Evolutionary conservation across 768 basidiomycete genomes (phyloP).

Genomic region (Leccinum truebloodii): DNA sequence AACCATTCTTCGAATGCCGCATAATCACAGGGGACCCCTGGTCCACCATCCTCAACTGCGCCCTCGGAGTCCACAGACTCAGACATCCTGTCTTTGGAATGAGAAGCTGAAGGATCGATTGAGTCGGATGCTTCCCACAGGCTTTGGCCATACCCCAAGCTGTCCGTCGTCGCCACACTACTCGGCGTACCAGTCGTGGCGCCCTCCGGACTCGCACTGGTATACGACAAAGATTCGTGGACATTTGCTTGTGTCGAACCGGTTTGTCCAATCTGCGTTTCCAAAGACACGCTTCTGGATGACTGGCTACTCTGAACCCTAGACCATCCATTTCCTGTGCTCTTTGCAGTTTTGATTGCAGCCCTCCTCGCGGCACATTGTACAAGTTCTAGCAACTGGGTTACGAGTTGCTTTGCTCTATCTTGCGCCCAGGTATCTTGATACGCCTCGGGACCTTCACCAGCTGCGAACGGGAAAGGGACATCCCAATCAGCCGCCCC

Average conservation of each 20-base stretch:
- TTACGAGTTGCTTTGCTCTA: conserved; percentile 60
- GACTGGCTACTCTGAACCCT: conserved; percentile 35
- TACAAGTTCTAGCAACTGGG: conserved; percentile 60
- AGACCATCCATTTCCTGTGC: conserved; percentile 23
- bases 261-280: conserved; percentile 5
- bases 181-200: not conserved
- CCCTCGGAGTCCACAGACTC: conserved; percentile 9
- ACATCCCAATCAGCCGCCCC: conserved; percentile 84
- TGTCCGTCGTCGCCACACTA: not conserved
- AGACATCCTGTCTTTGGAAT: conserved; percentile 9
- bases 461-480: conserved; percentile 71
- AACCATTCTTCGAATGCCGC: conserved; percentile 51
- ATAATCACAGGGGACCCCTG: conserved; percentile 34
- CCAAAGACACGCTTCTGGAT: conserved; percentile 32
- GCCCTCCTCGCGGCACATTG: conserved; percentile 63
- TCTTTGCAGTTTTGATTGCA: conserved; percentile 45
- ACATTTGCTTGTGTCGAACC: not conserved
- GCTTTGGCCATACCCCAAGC: conserved; percentile 41
- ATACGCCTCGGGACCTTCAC: conserved; percentile 73
- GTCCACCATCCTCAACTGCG: conserved; percentile 11
- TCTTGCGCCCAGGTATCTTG: conserved; percentile 62
- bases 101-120: not conserved
- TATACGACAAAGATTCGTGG: not conserved
- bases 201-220: not conserved
- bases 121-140: conserved; percentile 37